Conservation (phyloP, 768 basidiomycete genomes). For the Lentinula lateritia region DNA sequence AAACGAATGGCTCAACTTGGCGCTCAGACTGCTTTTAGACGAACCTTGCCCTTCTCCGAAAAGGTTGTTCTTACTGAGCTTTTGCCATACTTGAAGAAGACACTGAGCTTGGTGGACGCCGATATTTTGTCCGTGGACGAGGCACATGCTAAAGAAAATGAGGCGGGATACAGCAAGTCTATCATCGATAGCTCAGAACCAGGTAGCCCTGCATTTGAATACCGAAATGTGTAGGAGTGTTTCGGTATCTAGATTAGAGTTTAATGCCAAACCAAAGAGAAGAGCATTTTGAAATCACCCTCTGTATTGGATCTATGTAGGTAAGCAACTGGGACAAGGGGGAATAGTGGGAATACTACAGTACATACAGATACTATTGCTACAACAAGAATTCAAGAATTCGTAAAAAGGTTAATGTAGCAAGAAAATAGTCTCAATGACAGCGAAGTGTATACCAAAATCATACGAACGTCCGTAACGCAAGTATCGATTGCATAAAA, state of each 20-base stretch:
- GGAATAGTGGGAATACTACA: neutral
- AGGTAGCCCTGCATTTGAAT: constrained; percentile 81
- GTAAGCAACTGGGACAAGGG: neutral
- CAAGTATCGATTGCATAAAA: neutral
- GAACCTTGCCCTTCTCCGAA: constrained; percentile 82
- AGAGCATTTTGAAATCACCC: too few species aligned
- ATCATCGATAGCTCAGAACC: constrained; percentile 88
- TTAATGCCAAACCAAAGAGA: too few species aligned
- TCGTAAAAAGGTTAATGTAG: neutral
- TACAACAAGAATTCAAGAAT: neutral
- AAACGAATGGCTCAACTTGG: constrained; percentile 80
- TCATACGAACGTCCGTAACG: constrained; percentile 1
- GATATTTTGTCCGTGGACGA: constrained; percentile 69
- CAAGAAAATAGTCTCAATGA: neutral
- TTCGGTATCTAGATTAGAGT: too few species aligned
- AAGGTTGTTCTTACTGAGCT: constrained; percentile 63
- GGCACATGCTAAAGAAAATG: constrained; percentile 46
- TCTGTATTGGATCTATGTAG: too few species aligned
- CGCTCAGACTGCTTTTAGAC: constrained; percentile 72
- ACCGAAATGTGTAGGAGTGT: constrained; percentile 60
- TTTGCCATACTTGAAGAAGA: constrained; percentile 75
- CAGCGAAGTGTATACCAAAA: neutral
- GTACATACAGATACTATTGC: neutral
- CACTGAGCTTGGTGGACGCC: constrained; percentile 64
- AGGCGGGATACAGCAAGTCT: constrained; percentile 54